Conservation (phyloP, 2,329 filamentous ascomycete genomes). For the Arthrocladium fulminans region DNA sequence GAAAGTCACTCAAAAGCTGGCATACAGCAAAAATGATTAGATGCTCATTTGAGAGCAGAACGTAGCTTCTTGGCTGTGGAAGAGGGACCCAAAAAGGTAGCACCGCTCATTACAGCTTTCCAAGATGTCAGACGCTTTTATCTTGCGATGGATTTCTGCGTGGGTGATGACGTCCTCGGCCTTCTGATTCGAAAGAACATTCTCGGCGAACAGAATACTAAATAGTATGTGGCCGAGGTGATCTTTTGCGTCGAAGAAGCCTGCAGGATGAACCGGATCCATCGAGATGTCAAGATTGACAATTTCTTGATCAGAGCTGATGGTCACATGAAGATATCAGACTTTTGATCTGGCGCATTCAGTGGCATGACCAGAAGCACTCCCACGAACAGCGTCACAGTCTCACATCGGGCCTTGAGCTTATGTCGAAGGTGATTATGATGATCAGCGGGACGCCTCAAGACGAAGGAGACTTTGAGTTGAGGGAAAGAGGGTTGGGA, state of each 20-base stretch:
- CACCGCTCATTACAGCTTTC: slow-evolving; percentile 79
- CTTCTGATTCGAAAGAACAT: slow-evolving; percentile 77
- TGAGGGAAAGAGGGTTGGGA: slow-evolving; percentile 4
- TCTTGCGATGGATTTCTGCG: slow-evolving; percentile 97
- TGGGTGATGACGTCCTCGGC: slow-evolving; percentile 87
- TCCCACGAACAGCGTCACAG: slow-evolving; percentile 75
- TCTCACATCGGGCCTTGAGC: slow-evolving; percentile 67
- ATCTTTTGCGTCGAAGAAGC: slow-evolving; percentile 88
- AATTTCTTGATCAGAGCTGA: slow-evolving; percentile 87
- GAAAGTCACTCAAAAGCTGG: slow-evolving; percentile 92
- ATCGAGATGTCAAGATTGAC: slow-evolving; percentile 93
- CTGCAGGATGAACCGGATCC: slow-evolving; percentile 80
- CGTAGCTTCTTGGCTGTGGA: slow-evolving; percentile 84
- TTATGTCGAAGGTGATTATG: slow-evolving; percentile 60
- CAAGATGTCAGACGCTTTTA: slow-evolving; percentile 79
- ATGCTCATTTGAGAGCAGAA: slow-evolving; percentile 84
- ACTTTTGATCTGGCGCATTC: slow-evolving; percentile 93
- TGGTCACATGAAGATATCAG: slow-evolving; percentile 88
- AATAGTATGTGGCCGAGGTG: slow-evolving; percentile 93
- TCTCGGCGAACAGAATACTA: slow-evolving; percentile 66
- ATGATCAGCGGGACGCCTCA: slow-evolving; percentile 48
- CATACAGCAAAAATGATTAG: slow-evolving; percentile 85
- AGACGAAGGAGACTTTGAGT: slow-evolving; percentile 25
- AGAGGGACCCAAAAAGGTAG: slow-evolving; percentile 81
- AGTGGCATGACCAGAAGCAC: slow-evolving; percentile 82